Base-by-base conservation (phyloP, 176 grass and related monocot species). In the Elaeis guineensis region DNA sequence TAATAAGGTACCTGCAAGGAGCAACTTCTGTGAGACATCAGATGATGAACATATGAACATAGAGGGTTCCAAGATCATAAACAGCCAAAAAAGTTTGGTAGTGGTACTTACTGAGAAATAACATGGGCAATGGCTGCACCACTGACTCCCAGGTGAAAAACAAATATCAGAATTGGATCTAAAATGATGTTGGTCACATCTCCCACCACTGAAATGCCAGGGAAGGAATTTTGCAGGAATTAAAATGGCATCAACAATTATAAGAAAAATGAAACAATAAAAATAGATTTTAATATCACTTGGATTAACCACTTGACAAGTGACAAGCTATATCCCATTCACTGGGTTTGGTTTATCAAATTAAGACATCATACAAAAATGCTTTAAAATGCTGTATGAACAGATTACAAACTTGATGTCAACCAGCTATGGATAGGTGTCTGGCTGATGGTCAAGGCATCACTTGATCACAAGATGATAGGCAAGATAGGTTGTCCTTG, bases 101-200 rank as follows among this genome's bases (percentile, higher is more conserved):
- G 4, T 52, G 54, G 73, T 75, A 83, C 84, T 73, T 86, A 98
- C 93, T 98, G 93, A 67, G 93, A 89, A 77, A 80, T 35, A 71
- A 86, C 83, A 83, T 98, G 93, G 50, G 93, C 81, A 81, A 98
- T 84, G 14, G 93, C 93, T 70, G 93, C 93, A 23, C 93, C 93
- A 22, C 84, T 92, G 66, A 98, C 88, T 20, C 87, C 87, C 78
- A 98, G 78, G 58, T 77, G 78, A 25, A 75, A 92, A 17, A 92
- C 79, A 79, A 98, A 98, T 74, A 98, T 98, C 73, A 98, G 76
- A 80, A 98, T 89, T 35, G 94, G 94, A 30, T 98, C 94, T 54
- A 98, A 52, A 63, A 98, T 83, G 50, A 98, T 92, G 61, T 98
- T 98, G 59, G 73, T 51, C 12, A 79, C 84, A 63, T 98, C 94